Evolutionary conservation across 208 protist species (phyloP).

Genomic region (Acanthamoeba quina): DNA sequence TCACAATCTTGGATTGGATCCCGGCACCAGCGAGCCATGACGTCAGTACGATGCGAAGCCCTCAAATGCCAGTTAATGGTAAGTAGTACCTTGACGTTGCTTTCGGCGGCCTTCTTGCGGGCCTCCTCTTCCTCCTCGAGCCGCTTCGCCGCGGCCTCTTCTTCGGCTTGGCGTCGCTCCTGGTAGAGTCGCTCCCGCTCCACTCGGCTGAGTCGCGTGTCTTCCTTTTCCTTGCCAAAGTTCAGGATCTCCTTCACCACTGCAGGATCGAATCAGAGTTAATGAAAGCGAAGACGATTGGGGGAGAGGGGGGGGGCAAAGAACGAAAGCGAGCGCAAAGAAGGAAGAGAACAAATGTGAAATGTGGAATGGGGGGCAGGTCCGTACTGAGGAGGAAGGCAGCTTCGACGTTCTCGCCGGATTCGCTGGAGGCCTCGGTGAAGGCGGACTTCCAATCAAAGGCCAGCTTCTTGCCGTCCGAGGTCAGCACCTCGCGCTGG

Average conservation of each 20-base stretch:
- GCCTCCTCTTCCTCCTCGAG: slow-evolving; percentile 17
- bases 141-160: neutral
- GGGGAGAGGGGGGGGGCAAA: too few relatives aligned
- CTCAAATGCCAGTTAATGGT: too few relatives aligned
- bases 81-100: neutral
- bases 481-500: slow-evolving; percentile 42
- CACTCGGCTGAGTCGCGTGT: neutral
- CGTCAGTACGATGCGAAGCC: neutral
- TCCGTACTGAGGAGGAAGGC: slow-evolving; percentile 24
- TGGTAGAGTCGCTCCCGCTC: slow-evolving; percentile 30
- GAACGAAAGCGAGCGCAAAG: neutral
- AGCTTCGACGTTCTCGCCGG: slow-evolving; percentile 24
- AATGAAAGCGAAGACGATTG: neutral
- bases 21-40: neutral
- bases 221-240: slow-evolving; percentile 59
- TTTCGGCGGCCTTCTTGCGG: neutral
- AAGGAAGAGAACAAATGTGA: neutral
- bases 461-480: slow-evolving; percentile 26
- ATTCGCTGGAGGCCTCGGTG: slow-evolving; percentile 44
- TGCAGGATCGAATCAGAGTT: neutral
- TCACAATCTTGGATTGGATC: neutral
- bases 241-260: slow-evolving; percentile 61
- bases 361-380: neutral
- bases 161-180: neutral
- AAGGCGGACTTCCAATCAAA: slow-evolving; percentile 20